Conservation (phyloP, 2,329 filamentous ascomycete genomes). For the Penicillium sp. region DNA sequence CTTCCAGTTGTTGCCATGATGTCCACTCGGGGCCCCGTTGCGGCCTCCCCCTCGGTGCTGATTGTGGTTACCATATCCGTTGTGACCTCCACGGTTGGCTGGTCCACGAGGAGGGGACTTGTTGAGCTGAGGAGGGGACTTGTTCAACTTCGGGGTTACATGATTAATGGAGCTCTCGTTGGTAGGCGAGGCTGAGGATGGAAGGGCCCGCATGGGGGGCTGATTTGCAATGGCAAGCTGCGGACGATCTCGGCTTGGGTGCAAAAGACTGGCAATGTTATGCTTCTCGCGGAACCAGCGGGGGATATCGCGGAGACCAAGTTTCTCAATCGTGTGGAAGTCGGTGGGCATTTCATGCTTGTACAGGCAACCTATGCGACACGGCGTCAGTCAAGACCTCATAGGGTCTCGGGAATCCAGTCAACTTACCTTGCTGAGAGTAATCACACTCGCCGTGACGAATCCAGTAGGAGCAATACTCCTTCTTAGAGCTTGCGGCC, state of each 20-base stretch:
- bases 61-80: background rate
- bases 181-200: conserved; percentile 4
- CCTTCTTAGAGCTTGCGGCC: conserved; percentile 54
- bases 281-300: conserved; percentile 57
- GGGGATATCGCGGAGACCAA: conserved; percentile 64
- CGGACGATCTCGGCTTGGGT: conserved; percentile 16
- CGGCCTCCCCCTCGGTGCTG: background rate
- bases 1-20: background rate
- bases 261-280: conserved; percentile 31
- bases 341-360: conserved; percentile 87
- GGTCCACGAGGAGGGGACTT: conserved; percentile 3
- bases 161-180: background rate
- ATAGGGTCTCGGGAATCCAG: background rate
- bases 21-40: background rate
- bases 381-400: background rate
- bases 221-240: conserved; percentile 14
- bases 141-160: background rate
- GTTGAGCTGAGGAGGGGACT: background rate
- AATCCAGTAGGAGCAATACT: conserved; percentile 89
- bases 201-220: conserved; percentile 18
- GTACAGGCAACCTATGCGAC: conserved; percentile 68
- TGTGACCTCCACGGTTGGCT: background rate
- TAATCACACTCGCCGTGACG: conserved; percentile 82
- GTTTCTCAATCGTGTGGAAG: conserved; percentile 60
- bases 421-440: conserved; percentile 63